These are phyloP conservation scores for Exophiala calicioides DNA, from an alignment of 2,329 filamentous ascomycete genomes.

Conservation along the genomic window DNA sequence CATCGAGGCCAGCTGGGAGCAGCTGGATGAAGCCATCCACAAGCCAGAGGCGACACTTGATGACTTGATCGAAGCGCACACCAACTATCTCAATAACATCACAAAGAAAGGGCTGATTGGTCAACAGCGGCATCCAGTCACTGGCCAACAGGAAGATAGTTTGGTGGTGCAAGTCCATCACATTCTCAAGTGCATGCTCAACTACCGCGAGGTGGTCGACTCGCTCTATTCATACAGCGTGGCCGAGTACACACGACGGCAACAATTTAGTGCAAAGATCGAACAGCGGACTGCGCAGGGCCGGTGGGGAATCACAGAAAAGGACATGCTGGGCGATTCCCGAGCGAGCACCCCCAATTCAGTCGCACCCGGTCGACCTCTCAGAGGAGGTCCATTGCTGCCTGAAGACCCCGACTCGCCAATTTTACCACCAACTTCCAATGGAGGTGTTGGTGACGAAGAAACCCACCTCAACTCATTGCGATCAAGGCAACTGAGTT, in stretches of 20 bases:
- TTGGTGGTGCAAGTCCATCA: constrained; percentile 92
- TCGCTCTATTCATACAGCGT: constrained; percentile 93
- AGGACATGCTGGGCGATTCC: constrained; percentile 42
- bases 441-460: constrained; percentile 35
- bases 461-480: constrained; percentile 73
- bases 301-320: constrained; percentile 64
- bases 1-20: constrained; percentile 93
- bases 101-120: constrained; percentile 94
- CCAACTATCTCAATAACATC: constrained; percentile 86
- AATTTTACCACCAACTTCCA: constrained; percentile 8
- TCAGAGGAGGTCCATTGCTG: constrained; percentile 11
- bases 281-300: constrained; percentile 66
- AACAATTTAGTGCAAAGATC: constrained; percentile 75
- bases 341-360: constrained; percentile 32
- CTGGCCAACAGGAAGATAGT: constrained; percentile 64
- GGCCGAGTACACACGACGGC: constrained; percentile 87
- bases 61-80: constrained; percentile 90
- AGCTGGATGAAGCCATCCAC: constrained; percentile 77
- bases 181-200: constrained; percentile 88
- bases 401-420: constrained; percentile 27
- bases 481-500: constrained; percentile 68
- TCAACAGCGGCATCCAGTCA: constrained; percentile 53
- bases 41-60: constrained; percentile 89
- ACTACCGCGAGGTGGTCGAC: constrained; percentile 90
- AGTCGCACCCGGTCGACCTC: constrained; percentile 5